phyloP scores from a whole-genome alignment of 2,329 filamentous ascomycete species.

The Diaporthe vexans region DNA sequence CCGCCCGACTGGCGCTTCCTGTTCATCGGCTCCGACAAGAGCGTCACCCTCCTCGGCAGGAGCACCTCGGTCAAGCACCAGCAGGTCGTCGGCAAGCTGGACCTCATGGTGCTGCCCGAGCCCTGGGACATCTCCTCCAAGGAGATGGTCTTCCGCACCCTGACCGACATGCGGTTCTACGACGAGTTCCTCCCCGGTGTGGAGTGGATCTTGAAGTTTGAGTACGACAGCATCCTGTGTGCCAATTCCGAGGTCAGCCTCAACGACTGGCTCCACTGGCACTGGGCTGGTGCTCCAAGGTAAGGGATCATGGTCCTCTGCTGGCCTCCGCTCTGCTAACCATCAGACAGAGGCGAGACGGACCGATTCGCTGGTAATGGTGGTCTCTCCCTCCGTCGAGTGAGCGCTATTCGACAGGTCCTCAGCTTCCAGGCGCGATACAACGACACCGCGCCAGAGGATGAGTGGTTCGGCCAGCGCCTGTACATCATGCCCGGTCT shows the following conservation, averaged over 20 bases:
- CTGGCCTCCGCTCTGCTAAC: not conserved
- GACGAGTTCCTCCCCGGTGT: slow-evolving; percentile 62
- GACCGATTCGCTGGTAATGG: slow-evolving; percentile 65
- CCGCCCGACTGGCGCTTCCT: slow-evolving; percentile 70
- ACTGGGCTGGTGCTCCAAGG: slow-evolving; percentile 66
- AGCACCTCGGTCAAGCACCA: slow-evolving; percentile 55
- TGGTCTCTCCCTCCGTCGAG: slow-evolving; percentile 65
- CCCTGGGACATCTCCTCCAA: slow-evolving; percentile 65
- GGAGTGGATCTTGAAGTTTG: slow-evolving; percentile 69
- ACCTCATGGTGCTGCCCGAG: slow-evolving; percentile 64
- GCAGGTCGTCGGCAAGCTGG: slow-evolving; percentile 62
- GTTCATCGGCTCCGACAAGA: slow-evolving; percentile 66
- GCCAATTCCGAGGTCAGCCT: slow-evolving; percentile 63
- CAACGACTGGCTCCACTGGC: slow-evolving; percentile 65
- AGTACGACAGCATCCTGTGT: slow-evolving; percentile 69
- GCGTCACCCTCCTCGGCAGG: slow-evolving; percentile 59
- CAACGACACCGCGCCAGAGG: slow-evolving; percentile 63
- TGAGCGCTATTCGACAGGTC: slow-evolving; percentile 66
- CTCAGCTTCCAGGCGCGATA: slow-evolving; percentile 62
- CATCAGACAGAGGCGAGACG: slow-evolving; percentile 14
- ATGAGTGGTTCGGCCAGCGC: slow-evolving; percentile 68
- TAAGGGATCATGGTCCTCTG: slow-evolving; percentile 53
- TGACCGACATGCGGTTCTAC: slow-evolving; percentile 68
- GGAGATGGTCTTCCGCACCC: slow-evolving; percentile 66
- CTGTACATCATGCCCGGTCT: slow-evolving; percentile 63